Evolutionary conservation across 129 eudicot genomes (phyloP).

Genomic region (Arctium minus): DNA sequence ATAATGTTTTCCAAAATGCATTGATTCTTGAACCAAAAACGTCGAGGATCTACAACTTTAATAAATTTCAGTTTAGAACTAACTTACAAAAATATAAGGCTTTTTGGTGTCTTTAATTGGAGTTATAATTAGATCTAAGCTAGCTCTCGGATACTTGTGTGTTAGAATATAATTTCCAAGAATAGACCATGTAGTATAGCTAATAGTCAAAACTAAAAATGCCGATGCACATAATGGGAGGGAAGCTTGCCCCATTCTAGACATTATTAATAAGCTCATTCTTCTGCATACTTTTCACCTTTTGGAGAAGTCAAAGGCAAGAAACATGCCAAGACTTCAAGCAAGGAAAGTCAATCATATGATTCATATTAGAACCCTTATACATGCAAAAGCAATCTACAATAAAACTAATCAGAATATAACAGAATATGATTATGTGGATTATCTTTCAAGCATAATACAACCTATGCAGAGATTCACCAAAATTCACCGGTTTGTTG

Average conservation of each 20-base stretch:
- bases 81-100: neutral
- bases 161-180: neutral
- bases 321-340: neutral
- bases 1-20: neutral
- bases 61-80: neutral
- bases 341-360: neutral
- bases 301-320: neutral
- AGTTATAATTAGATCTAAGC: neutral
- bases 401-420: neutral
- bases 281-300: neutral
- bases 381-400: neutral
- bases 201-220: neutral
- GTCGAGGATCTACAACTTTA: neutral
- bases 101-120: neutral
- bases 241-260: too few relatives aligned
- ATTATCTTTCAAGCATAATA: neutral
- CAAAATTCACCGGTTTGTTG: conserved; percentile 1
- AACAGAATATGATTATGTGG: neutral
- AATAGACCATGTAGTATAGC: neutral
- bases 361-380: neutral
- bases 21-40: neutral
- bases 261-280: too few relatives aligned
- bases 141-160: neutral
- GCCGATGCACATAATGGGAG: too few relatives aligned
- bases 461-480: neutral